A percentile compares a stretch with the other conserved stretches of the same genome.
Conservation (phyloP, 2,329 filamentous ascomycete genomes). For the Botrytis fragariae region DNA sequence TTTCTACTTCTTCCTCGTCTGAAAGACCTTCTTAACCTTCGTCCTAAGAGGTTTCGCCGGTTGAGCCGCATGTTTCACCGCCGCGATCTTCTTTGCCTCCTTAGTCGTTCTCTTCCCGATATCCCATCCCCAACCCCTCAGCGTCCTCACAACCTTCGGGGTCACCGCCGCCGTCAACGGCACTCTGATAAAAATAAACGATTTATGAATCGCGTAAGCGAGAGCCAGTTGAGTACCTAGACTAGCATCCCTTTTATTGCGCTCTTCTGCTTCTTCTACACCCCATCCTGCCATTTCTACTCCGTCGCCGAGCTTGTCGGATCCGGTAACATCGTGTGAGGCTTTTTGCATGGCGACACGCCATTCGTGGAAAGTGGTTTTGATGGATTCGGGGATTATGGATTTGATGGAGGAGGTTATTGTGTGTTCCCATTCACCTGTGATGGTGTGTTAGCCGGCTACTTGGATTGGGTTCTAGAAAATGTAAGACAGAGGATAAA, state of each 20-base stretch:
- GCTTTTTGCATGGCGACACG: slow-evolving; percentile 48
- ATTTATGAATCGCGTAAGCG: slow-evolving; percentile 97
- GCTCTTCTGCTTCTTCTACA: slow-evolving; percentile 60
- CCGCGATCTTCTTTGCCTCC: slow-evolving; percentile 37
- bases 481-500: neutral
- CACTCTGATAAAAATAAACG: slow-evolving; percentile 93
- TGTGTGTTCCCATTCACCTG: slow-evolving; percentile 63
- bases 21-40: slow-evolving; percentile 1
- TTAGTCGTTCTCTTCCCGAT: slow-evolving; percentile 71
- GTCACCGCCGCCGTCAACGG: slow-evolving; percentile 86
- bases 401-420: slow-evolving; percentile 59
- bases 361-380: slow-evolving; percentile 52
- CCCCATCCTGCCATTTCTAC: slow-evolving; percentile 57
- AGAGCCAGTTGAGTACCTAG: slow-evolving; percentile 80
- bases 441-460: neutral
- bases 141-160: slow-evolving; percentile 87
- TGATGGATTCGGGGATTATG: slow-evolving; percentile 58
- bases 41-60: slow-evolving; percentile 20
- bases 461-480: neutral
- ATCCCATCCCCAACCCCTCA: slow-evolving; percentile 89
- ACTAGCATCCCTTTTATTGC: slow-evolving; percentile 69
- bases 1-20: neutral
- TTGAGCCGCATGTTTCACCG: slow-evolving; percentile 25
- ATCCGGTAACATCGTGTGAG: slow-evolving; percentile 45
- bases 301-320: slow-evolving; percentile 46